Evolutionary conservation across 2,329 filamentous ascomycete genomes (phyloP), one percentile per base, ranked within the genome.

Genomic region (Nigrograna mackinnonii): DNA sequence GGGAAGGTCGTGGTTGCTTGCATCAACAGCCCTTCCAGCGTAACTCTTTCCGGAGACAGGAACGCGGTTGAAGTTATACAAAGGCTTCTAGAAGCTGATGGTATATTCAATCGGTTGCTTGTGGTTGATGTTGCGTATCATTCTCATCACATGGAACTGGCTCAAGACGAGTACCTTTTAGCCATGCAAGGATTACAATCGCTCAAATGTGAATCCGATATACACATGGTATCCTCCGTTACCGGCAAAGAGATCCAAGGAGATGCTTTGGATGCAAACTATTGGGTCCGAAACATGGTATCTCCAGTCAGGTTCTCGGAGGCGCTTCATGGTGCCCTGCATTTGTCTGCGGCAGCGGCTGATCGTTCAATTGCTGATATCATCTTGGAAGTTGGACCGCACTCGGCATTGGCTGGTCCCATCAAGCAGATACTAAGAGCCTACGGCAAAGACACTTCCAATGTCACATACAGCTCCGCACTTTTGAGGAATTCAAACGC

Each of bases 101-200:
- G 59, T 9, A 65, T 65, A 6, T 76, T 76, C 45, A 61, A 56
- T 4, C 58, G 72, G 1, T 46, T 57, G 16, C 62, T 78, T 4
- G 60, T 67, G 41, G 70, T 75, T 1, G 66, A 71, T 17, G 64
- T 53, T 11, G 74, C 74, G 0, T 77, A 75, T 35, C 74, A 77
- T 39, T 73, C 69, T 0, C 62, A 66, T 28, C 71, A 75, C 31
- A 73, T 73, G 69, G 17, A 60, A 4, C 42, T 55, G 2, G 65
- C 62, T 35, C 54, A 58, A 4, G 49, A 41, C 5, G 49, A 57
- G 2, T 71, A 73, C 14, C 42, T 53, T 22, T 37, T 19, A 14
- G 35, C 37, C 3, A 39, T 45, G 14, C 9, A 24, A 13, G n/a
- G 32, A 12, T 39, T 47, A 12, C 22, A 35, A 26, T 12, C 28